Evolutionary conservation across 1,284 basidiomycete species (phyloP).

Genomic region (Trametes versicolor): DNA sequence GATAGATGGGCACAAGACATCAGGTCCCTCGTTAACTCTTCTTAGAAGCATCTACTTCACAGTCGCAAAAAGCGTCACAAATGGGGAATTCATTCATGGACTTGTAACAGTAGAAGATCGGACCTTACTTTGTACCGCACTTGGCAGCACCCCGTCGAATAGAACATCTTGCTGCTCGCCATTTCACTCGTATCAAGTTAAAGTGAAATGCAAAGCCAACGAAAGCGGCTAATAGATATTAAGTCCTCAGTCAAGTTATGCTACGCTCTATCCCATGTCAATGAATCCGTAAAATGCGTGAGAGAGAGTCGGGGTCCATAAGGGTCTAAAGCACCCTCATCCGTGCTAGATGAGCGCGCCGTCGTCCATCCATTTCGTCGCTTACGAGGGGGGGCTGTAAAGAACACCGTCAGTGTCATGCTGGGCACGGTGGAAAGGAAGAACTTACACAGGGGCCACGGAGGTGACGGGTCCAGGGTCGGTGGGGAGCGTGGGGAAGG

Average conservation of each 20-base stretch:
- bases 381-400: slow-evolving; percentile 19
- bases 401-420: background rate
- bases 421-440: too few relatives aligned
- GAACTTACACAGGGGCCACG: slow-evolving; percentile 28
- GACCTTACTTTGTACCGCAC: background rate
- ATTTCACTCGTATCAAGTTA: too few relatives aligned
- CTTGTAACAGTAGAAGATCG: background rate
- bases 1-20: slow-evolving; percentile 22
- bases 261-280: too few relatives aligned
- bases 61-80: too few relatives aligned
- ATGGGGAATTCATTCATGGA: too few relatives aligned
- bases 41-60: background rate
- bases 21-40: background rate
- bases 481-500: slow-evolving; percentile 33
- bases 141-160: background rate
- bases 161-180: background rate
- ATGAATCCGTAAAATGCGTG: background rate
- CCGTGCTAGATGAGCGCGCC: background rate
- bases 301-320: background rate
- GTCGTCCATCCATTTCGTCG: background rate
- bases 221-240: too few relatives aligned
- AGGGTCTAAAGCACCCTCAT: background rate
- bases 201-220: too few relatives aligned
- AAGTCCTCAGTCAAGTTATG: too few relatives aligned
- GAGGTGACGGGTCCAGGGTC: slow-evolving; percentile 34